Evolutionary conservation across 2,329 filamentous ascomycete species (phyloP).

Genomic region (Fusarium sp.): DNA sequence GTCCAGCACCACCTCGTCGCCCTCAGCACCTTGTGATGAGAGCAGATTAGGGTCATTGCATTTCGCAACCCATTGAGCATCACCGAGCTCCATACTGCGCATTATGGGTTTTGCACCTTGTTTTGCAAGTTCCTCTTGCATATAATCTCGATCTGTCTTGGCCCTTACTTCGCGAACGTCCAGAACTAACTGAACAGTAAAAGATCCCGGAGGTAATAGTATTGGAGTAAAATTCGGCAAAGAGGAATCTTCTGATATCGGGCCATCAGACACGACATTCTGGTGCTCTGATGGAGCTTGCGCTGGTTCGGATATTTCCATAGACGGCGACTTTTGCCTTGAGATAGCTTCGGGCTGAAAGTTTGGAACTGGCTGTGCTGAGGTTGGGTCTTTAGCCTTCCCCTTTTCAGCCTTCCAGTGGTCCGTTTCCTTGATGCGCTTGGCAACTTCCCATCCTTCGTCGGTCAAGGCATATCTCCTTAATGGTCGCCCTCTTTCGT

Average conservation of each 20-base stretch:
- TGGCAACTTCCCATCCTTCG: conserved; percentile 80
- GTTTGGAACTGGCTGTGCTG: conserved; percentile 12
- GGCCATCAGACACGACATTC: conserved; percentile 56
- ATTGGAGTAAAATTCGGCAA: conserved; percentile 69
- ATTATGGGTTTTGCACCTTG: conserved; percentile 74
- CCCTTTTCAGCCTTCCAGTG: conserved; percentile 48
- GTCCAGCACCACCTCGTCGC: conserved; percentile 79
- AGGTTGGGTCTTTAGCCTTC: conserved; percentile 8
- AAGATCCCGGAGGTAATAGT: conserved; percentile 70
- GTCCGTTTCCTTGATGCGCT: conserved; percentile 68
- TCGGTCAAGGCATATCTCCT: conserved; percentile 78
- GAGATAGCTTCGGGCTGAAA: not conserved
- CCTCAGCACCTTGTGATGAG: conserved; percentile 66
- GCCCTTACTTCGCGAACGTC: conserved; percentile 81
- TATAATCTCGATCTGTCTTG: conserved; percentile 79
- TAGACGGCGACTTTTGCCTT: conserved; percentile 31
- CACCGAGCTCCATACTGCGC: conserved; percentile 76
- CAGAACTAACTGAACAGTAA: conserved; percentile 77
- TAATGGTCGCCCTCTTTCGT: conserved; percentile 74
- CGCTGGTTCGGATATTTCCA: conserved; percentile 22
- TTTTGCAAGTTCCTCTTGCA: conserved; percentile 76
- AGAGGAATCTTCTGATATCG: conserved; percentile 43
- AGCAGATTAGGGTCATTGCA: conserved; percentile 70
- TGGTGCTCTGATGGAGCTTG: conserved; percentile 46
- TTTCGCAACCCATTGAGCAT: conserved; percentile 83